These are phyloP conservation scores for Colletotrichum magnum DNA, from an alignment of 2,329 filamentous ascomycete genomes.

Conservation along the genomic window DNA sequence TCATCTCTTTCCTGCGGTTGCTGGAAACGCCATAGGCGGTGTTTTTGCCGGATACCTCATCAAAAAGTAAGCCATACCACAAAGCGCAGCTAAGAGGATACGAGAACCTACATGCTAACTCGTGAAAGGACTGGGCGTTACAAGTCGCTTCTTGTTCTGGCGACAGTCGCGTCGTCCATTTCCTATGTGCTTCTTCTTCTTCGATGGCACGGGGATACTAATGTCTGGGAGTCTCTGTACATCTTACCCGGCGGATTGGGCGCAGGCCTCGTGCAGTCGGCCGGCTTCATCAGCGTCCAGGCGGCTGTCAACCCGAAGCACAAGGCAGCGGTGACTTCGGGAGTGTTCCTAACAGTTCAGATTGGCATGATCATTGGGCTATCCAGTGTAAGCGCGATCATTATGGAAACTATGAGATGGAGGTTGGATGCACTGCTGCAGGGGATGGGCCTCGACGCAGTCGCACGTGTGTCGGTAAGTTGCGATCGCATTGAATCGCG, in stretches of 20 bases:
- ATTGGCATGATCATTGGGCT: constrained; percentile 57
- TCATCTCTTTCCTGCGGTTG: constrained; percentile 76
- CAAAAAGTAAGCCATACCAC: constrained; percentile 51
- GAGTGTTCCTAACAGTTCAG: constrained; percentile 55
- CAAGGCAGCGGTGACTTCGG: constrained; percentile 57
- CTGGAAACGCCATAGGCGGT: constrained; percentile 76
- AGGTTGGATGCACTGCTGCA: constrained; percentile 38
- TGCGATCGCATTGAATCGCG: neutral
- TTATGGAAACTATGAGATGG: constrained; percentile 44
- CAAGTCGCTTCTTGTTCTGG: constrained; percentile 66
- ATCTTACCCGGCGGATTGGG: constrained; percentile 68
- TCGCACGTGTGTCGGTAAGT: constrained; percentile 37
- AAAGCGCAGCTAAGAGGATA: neutral
- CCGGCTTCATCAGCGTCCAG: constrained; percentile 59
- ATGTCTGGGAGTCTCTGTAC: constrained; percentile 68
- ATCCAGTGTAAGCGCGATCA: constrained; percentile 54
- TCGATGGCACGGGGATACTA: constrained; percentile 72
- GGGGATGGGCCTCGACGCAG: constrained; percentile 35
- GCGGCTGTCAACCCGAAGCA: constrained; percentile 54
- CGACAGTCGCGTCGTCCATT: constrained; percentile 62
- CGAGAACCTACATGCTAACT: neutral
- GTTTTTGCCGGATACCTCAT: constrained; percentile 72
- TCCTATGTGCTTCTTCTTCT: constrained; percentile 68
- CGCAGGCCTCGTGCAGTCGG: constrained; percentile 56
- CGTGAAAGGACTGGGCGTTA: constrained; percentile 69